Evolutionary conservation across 805 yeast genomes (phyloP), one percentile per base, ranked within the genome.

Genomic region (Blastobotrys attinorum): DNA sequence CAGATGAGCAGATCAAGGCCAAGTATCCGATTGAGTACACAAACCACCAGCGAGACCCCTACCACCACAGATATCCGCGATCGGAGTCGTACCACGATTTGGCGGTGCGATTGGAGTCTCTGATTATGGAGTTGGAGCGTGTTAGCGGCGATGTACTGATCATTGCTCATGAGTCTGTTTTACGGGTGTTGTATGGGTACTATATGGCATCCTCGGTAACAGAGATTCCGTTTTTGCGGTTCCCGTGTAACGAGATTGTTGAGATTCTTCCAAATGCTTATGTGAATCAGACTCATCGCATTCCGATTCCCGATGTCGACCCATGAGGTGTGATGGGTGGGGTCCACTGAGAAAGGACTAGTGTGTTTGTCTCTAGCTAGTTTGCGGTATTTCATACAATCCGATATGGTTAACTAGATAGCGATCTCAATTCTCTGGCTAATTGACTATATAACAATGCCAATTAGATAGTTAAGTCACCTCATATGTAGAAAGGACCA

Each of bases 51-150:
- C 64, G 70, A 47, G 97, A 90, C 60, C 96, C 96, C 1, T 92
- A 92, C 59, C 97, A 92, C 63, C 90, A 83, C 59, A 71, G 98
- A 47, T 92, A 76, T 59, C 85, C 96, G 2, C 72, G 97, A 40
- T 87, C 95, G 0, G 99, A 92, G 65, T 84, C 94, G 40, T 92
- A 88, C 59, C 98, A 92, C 63, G 99, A 92, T 63, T 72, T 92
- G 45, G 97, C 98, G 0, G 82, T 92, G 31, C 79, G 96, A 54
- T 75, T 92, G 66, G 98, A 92, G 64, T 96, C 97, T 0, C 70
- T 92, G 44, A 77, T 92, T 48, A 71, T 92, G 60, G 97, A 92
- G 62, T 81, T 92, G 79, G 99, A 92, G 62, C 75, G 97, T 53
- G 81, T 83, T 75, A 55, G 63, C 16, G 76, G 85, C 42, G 96